Percentiles rank a stretch among this genome's conserved stretches.
Evolutionary conservation across 768 basidiomycete genomes (phyloP).

Genomic region (Naganishia friedmannii): DNA sequence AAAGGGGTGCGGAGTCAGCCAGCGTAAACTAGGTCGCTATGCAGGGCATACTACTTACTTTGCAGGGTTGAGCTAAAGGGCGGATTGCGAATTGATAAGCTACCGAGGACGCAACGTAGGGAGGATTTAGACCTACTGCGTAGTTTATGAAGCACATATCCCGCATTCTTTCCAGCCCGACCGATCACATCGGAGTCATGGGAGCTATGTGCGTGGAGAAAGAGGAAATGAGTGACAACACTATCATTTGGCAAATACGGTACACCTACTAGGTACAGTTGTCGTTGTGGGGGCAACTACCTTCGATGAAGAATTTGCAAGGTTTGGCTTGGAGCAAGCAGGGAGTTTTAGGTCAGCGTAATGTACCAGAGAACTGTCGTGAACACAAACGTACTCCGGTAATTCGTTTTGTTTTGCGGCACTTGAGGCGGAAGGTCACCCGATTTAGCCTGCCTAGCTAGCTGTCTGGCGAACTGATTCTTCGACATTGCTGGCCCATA

Average conservation of each 20-base stretch:
- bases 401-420: conserved; percentile 39
- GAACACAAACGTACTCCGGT: conserved; percentile 42
- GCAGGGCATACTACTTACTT: background rate
- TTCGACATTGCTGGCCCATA: background rate
- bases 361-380: background rate
- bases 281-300: conserved; percentile 47
- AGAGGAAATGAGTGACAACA: background rate
- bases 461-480: conserved; percentile 2
- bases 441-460: conserved; percentile 7
- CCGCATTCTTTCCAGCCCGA: background rate
- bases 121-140: background rate
- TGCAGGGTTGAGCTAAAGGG: conserved; percentile 20
- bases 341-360: conserved; percentile 11
- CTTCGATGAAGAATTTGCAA: conserved; percentile 47
- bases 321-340: conserved; percentile 34
- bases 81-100: background rate
- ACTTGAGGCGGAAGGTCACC: conserved; percentile 25
- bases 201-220: background rate
- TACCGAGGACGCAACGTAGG: no score
- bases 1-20: conserved; percentile 14
- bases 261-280: conserved; percentile 40
- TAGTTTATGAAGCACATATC: conserved; percentile 1
- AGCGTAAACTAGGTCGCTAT: background rate
- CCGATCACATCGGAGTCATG: conserved; percentile 25
- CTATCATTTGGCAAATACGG: background rate